phyloP scores from a whole-genome alignment of 2,329 filamentous ascomycete genomes.

The Fusarium nelsonii region DNA sequence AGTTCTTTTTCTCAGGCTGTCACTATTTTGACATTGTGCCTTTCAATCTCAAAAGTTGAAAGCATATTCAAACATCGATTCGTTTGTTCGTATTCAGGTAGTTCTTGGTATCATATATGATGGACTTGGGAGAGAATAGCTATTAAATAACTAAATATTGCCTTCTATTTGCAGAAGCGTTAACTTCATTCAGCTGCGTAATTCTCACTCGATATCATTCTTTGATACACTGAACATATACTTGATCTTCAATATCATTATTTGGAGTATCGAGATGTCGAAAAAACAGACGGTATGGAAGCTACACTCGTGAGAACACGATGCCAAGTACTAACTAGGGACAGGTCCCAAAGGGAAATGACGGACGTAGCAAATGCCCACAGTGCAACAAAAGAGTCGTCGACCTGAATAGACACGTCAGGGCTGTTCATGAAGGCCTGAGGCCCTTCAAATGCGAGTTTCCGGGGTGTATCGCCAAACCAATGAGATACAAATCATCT shows the following conservation, averaged over 20 bases:
- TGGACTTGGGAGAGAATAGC: neutral
- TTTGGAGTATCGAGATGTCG: neutral
- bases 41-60: neutral
- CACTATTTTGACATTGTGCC: neutral
- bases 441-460: neutral
- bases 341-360: neutral
- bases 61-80: neutral
- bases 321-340: neutral
- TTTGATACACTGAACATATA: neutral
- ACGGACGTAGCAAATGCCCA: neutral
- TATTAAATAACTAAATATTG: neutral
- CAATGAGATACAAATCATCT: no score
- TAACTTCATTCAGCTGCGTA: neutral
- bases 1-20: neutral
- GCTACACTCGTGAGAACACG: neutral
- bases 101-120: neutral
- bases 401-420: no score
- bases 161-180: neutral
- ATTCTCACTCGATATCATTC: neutral
- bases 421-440: neutral
- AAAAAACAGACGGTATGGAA: neutral
- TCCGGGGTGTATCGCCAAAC: neutral
- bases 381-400: no score
- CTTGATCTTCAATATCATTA: no score
- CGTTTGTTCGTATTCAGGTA: neutral